Evolutionary conservation across 208 protist genomes (phyloP).

Genomic region (Novymonas esmeraldas): DNA sequence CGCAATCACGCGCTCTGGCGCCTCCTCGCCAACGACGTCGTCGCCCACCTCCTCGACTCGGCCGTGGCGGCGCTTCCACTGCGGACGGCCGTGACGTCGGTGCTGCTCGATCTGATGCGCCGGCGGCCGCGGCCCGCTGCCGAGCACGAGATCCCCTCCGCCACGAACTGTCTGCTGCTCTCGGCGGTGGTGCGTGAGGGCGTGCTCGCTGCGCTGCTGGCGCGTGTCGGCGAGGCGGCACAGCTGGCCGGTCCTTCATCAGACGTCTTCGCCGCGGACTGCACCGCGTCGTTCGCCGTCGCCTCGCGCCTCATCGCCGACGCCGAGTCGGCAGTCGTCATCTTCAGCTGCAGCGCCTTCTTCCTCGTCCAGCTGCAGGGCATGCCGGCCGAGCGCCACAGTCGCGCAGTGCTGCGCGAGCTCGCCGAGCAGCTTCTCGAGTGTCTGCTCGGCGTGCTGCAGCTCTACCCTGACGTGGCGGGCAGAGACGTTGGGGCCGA

Average conservation of each 20-base stretch:
- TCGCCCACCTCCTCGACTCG: conserved; percentile 22
- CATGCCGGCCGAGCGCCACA: background rate
- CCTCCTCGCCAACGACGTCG: conserved; percentile 31
- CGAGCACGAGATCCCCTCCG: conserved; percentile 21
- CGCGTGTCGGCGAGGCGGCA: conserved; percentile 11
- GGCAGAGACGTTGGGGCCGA: conserved; percentile 18
- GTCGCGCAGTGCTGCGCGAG: background rate
- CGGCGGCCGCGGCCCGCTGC: conserved; percentile 40
- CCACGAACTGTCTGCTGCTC: conserved; percentile 49
- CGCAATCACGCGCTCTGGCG: conserved; percentile 43
- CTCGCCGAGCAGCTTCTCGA: conserved; percentile 46
- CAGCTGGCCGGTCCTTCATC: background rate
- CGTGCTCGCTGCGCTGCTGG: conserved; percentile 22
- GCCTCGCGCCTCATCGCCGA: conserved; percentile 35
- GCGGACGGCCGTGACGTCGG: conserved; percentile 13
- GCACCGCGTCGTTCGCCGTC: conserved; percentile 32
- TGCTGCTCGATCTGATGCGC: conserved; percentile 43
- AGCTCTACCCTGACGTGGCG: conserved; percentile 45
- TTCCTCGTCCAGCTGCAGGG: conserved; percentile 33
- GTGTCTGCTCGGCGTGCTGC: conserved; percentile 50
- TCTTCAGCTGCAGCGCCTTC: conserved; percentile 36
- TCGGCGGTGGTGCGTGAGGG: conserved; percentile 29
- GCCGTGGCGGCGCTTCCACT: conserved; percentile 10
- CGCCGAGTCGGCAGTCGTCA: conserved; percentile 27
- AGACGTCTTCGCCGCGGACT: conserved; percentile 13